Conservation (phyloP, 371 early-diverging fungal species). For the Sporodiniella umbellata region DNA sequence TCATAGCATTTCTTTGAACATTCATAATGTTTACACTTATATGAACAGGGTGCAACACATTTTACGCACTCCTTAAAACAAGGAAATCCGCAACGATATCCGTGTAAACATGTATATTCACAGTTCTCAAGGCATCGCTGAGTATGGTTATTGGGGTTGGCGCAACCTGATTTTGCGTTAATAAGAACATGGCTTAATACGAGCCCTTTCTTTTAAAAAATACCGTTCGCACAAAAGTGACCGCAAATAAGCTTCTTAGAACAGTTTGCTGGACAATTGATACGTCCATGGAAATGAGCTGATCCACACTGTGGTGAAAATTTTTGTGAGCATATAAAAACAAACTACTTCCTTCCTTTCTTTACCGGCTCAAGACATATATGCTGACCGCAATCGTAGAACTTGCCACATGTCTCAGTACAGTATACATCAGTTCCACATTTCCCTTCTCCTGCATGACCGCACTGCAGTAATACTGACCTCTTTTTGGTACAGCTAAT, state of each 20-base stretch:
- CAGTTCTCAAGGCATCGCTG: conserved; percentile 40
- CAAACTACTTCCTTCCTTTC: background rate
- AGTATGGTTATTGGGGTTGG: conserved; percentile 42
- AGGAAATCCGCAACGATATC: conserved; percentile 33
- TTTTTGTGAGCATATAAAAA: background rate
- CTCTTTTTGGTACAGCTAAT: conserved; percentile 2
- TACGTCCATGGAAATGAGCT: conserved; percentile 28
- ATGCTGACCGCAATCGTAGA: conserved; percentile 14
- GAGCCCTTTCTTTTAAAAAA: background rate
- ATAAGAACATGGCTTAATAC: no score
- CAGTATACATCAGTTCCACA: conserved; percentile 12
- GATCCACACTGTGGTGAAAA: conserved; percentile 33
- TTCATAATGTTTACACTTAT: conserved; percentile 29
- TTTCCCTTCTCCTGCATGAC: conserved; percentile 12
- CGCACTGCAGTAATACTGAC: conserved; percentile 19
- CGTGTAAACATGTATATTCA: conserved; percentile 37
- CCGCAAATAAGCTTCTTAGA: conserved; percentile 49
- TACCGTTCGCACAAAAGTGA: conserved; percentile 44
- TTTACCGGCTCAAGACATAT: conserved; percentile 14
- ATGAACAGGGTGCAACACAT: conserved; percentile 37
- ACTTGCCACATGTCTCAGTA: conserved; percentile 2
- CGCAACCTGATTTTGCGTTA: conserved; percentile 36
- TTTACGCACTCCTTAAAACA: conserved; percentile 34
- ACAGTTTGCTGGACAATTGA: conserved; percentile 30
- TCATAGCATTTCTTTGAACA: conserved; percentile 44